Evolutionary conservation across 768 basidiomycete species (phyloP).

Genomic region (Clitopilus passeckerianus): DNA sequence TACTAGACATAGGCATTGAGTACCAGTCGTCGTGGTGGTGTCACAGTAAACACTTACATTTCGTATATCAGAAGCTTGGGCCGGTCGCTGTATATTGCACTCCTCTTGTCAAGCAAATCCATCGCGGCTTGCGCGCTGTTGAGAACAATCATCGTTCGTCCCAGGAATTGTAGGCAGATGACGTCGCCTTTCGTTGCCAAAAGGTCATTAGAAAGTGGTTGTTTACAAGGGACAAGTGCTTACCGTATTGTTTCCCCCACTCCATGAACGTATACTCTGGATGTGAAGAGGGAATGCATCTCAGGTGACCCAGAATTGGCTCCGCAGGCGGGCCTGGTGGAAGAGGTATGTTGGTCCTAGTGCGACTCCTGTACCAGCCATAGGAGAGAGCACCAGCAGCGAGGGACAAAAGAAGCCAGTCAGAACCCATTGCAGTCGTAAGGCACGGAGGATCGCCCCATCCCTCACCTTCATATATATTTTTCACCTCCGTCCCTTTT

Average conservation of each 20-base stretch:
- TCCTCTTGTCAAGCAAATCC: not conserved
- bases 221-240: not conserved
- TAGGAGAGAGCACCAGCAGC: not conserved
- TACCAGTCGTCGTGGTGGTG: not conserved
- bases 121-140: slow-evolving; percentile 1
- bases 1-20: not conserved
- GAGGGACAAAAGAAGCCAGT: not conserved
- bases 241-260: slow-evolving; percentile 1
- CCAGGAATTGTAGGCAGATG: not conserved
- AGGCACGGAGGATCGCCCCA: not conserved
- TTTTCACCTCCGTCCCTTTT: not conserved
- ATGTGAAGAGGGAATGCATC: not conserved
- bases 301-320: not conserved
- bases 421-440: not conserved
- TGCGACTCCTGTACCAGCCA: not conserved
- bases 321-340: slow-evolving; percentile 1
- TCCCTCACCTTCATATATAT: not conserved
- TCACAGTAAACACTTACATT: not conserved
- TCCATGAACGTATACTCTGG: not conserved
- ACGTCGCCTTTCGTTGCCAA: not conserved
- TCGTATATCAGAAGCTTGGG: not conserved
- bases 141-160: slow-evolving; percentile 1
- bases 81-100: not conserved
- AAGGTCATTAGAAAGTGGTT: not conserved
- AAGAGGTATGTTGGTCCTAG: not conserved